A percentile compares a stretch with the other conserved stretches of the same genome.
Conservation (phyloP, 768 basidiomycete genomes). For the Chlorophyllum brunneum region DNA sequence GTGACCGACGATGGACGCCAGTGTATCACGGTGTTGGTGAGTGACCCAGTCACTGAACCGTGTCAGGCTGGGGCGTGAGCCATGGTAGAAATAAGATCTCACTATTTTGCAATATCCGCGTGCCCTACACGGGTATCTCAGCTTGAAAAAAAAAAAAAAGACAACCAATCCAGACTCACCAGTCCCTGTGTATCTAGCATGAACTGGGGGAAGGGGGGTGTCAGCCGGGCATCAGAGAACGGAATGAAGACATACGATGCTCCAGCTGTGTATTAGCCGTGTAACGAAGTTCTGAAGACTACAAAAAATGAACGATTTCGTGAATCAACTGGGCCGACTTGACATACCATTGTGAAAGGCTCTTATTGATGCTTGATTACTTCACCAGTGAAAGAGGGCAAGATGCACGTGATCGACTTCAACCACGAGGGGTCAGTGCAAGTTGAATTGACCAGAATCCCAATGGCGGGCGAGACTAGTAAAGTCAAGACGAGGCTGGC, state of each 20-base stretch:
- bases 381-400: constrained; percentile 2
- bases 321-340: constrained; percentile 18
- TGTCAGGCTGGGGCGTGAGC: constrained; percentile 7
- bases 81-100: constrained; percentile 27
- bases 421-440: too few species aligned
- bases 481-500: constrained; percentile 46
- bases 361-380: constrained; percentile 30
- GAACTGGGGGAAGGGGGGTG: constrained; percentile 51
- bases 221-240: constrained; percentile 5
- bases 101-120: constrained; percentile 97
- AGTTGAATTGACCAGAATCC: too few species aligned
- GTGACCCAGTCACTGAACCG: constrained; percentile 87
- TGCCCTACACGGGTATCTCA: constrained; percentile 55
- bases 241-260: constrained; percentile 61
- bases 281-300: constrained; percentile 92
- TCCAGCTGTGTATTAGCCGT: constrained; percentile 96
- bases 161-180: constrained; percentile 43
- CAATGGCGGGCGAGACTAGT: constrained; percentile 47
- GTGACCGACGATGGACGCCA: constrained; percentile 90
- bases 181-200: constrained; percentile 94
- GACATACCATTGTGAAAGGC: constrained; percentile 39
- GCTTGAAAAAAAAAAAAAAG: constrained; percentile 6
- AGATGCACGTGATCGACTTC: constrained; percentile 3
- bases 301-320: constrained; percentile 13
- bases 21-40: constrained; percentile 95